phyloP scores from a whole-genome alignment of 495 filamentous ascomycete species.

The Pseudomonodictys pantanalensis region DNA sequence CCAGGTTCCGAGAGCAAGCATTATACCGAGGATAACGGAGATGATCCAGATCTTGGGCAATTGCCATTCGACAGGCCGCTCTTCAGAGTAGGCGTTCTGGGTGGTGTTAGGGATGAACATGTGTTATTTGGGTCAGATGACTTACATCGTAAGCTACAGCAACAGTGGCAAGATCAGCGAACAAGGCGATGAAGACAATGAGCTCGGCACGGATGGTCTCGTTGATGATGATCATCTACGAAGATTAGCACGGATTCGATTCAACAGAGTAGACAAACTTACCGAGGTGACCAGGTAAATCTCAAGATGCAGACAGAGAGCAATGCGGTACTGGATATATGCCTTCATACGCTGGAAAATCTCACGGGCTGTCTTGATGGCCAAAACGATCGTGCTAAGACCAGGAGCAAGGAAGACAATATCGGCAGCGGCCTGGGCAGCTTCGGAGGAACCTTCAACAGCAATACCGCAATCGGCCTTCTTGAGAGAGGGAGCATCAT shows the following conservation, averaged over 20 bases:
- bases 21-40: slow-evolving; percentile 61
- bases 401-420: slow-evolving; percentile 77
- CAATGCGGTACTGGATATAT: slow-evolving; percentile 78
- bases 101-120: not conserved
- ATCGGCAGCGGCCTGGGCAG: slow-evolving; percentile 73
- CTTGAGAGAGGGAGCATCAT: slow-evolving; percentile 70
- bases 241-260: not conserved
- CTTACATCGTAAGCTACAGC: slow-evolving; percentile 65
- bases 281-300: slow-evolving; percentile 69
- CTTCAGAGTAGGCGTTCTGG: slow-evolving; percentile 65
- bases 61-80: slow-evolving; percentile 72
- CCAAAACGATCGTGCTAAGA: slow-evolving; percentile 72
- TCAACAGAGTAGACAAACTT: not conserved
- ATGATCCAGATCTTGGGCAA: slow-evolving; percentile 77
- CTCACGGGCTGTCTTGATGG: slow-evolving; percentile 74
- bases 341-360: slow-evolving; percentile 84
- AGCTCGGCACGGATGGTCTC: slow-evolving; percentile 65
- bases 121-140: no score
- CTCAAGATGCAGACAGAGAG: slow-evolving; percentile 71
- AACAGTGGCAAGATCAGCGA: slow-evolving; percentile 75
- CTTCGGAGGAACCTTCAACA: slow-evolving; percentile 73
- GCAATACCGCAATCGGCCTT: slow-evolving; percentile 76
- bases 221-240: slow-evolving; percentile 66
- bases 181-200: slow-evolving; percentile 74
- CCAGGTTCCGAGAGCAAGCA: slow-evolving; percentile 68